These are phyloP conservation scores for Musa beccarii DNA, from an alignment of 176 grass and related monocot genomes.

Conservation along the genomic window DNA sequence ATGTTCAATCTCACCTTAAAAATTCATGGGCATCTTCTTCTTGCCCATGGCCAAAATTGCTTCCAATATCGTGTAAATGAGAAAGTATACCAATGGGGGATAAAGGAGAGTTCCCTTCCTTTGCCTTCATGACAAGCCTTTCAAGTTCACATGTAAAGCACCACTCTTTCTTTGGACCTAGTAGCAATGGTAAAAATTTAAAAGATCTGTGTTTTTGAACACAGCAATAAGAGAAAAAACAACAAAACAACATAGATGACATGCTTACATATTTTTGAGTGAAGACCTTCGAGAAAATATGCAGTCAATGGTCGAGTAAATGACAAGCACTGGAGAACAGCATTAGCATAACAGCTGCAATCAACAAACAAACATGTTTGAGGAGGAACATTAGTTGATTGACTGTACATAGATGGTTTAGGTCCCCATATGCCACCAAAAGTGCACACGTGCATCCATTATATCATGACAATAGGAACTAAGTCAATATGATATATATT, in stretches of 20 bases:
- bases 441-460: neutral
- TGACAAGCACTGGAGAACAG: slow-evolving; percentile 76
- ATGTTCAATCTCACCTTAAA: slow-evolving; percentile 48
- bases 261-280: slow-evolving; percentile 71
- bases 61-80: slow-evolving; percentile 46
- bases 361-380: slow-evolving; percentile 25
- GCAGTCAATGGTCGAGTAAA: slow-evolving; percentile 84
- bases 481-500: neutral
- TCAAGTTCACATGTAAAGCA: slow-evolving; percentile 91
- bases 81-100: slow-evolving; percentile 69
- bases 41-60: slow-evolving; percentile 38
- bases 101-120: slow-evolving; percentile 34
- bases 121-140: slow-evolving; percentile 52
- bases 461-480: neutral
- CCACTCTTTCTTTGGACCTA: slow-evolving; percentile 63
- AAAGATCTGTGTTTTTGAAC: neutral
- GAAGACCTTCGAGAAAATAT: slow-evolving; percentile 67
- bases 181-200: slow-evolving; percentile 15
- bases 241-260: slow-evolving; percentile 5
- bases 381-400: neutral
- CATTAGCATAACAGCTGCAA: slow-evolving; percentile 91
- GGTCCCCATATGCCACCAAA: neutral
- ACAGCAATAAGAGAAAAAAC: slow-evolving; percentile 14
- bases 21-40: slow-evolving; percentile 96
- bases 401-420: neutral